phyloP scores from a whole-genome alignment of 2,329 filamentous ascomycete genomes.

The Aspergillus cejpii region DNA sequence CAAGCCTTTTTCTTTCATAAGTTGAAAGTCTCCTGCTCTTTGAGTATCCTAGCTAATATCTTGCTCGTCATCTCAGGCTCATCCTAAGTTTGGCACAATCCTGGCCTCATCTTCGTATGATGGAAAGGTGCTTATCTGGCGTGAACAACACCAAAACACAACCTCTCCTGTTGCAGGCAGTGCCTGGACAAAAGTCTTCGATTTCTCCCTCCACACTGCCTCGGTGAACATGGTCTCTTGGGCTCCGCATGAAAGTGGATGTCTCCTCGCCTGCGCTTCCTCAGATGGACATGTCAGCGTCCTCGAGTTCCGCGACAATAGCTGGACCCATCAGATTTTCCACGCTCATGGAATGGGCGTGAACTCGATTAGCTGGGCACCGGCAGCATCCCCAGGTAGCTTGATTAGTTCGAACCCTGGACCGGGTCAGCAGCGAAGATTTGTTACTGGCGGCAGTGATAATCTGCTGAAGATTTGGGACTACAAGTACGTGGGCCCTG shows the following conservation, averaged over 20 bases:
- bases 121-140: conserved; percentile 97
- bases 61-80: conserved; percentile 49
- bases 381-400: conserved; percentile 73
- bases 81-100: conserved; percentile 97
- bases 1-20: not conserved
- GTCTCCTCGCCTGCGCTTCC: conserved; percentile 86
- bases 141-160: conserved; percentile 58
- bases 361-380: conserved; percentile 94
- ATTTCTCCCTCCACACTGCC: conserved; percentile 88
- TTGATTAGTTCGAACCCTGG: conserved; percentile 66
- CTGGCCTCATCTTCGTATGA: conserved; percentile 93
- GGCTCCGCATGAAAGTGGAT: conserved; percentile 95
- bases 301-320: conserved; percentile 94
- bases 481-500: conserved; percentile 52
- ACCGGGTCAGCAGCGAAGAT: conserved; percentile 63
- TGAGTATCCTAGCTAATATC: not conserved
- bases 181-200: conserved; percentile 80
- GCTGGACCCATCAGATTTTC: conserved; percentile 84
- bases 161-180: conserved; percentile 42
- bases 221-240: conserved; percentile 95
- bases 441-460: conserved; percentile 92
- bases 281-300: conserved; percentile 91
- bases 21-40: not conserved
- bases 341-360: conserved; percentile 88
- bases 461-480: conserved; percentile 92